A percentile compares a stretch with the other conserved stretches of the same genome.
phyloP scores from a whole-genome alignment of 2,329 filamentous ascomycete species.

The Cladophialophora yegresii region DNA sequence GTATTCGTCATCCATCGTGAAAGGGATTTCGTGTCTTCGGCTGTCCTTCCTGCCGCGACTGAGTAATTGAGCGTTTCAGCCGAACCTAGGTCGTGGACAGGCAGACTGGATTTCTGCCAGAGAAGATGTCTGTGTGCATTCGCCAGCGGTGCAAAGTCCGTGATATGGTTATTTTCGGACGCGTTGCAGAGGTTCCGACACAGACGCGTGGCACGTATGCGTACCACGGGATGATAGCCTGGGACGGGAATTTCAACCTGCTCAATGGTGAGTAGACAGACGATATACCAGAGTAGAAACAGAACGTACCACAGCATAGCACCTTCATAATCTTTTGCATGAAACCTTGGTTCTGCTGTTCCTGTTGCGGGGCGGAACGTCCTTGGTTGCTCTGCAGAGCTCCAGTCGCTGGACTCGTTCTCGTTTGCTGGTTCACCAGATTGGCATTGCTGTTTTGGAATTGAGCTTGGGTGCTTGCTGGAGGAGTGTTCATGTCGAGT shows the following conservation, averaged over 20 bases:
- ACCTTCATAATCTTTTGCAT: slow-evolving; percentile 92
- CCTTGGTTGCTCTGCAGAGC: slow-evolving; percentile 60
- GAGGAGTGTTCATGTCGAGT: slow-evolving; percentile 74
- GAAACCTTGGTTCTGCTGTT: slow-evolving; percentile 71
- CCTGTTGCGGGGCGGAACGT: slow-evolving; percentile 57
- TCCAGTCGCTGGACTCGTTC: slow-evolving; percentile 59
- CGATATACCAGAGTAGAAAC: slow-evolving; percentile 25
- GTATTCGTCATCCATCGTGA: slow-evolving; percentile 29
- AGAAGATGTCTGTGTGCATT: background rate
- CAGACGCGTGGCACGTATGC: background rate
- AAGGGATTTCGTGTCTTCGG: slow-evolving; percentile 12
- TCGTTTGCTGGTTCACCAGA: slow-evolving; percentile 64
- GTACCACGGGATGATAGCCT: background rate
- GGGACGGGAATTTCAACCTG: slow-evolving; percentile 16
- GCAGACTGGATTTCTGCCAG: background rate
- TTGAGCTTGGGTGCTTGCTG: slow-evolving; percentile 90
- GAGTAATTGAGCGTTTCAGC: background rate
- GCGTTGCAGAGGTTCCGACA: background rate
- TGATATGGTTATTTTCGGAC: background rate
- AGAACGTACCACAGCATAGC: slow-evolving; percentile 76
- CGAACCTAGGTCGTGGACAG: background rate
- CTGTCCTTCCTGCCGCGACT: slow-evolving; percentile 1
- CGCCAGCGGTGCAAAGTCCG: background rate
- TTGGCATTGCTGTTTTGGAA: slow-evolving; percentile 96
- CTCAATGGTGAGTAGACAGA: background rate